Evolutionary conservation across 345 rosid genomes (phyloP).

Genomic region (sweet orange (Citrus sinensis)): DNA sequence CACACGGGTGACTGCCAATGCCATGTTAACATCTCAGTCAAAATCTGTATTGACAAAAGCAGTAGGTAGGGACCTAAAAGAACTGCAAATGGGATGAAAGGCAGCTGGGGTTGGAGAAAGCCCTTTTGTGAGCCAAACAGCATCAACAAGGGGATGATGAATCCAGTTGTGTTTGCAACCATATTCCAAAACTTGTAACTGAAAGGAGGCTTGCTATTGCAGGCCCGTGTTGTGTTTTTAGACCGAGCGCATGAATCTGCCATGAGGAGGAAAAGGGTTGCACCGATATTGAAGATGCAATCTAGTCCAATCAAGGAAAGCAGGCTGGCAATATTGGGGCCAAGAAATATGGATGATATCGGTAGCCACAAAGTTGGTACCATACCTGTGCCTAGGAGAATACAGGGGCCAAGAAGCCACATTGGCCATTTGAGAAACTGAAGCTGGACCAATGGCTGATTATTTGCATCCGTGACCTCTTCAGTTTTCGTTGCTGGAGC

Average conservation of each 20-base stretch:
- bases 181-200: slow-evolving; percentile 81
- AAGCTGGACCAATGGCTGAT: slow-evolving; percentile 22
- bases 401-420: slow-evolving; percentile 85
- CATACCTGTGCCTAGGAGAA: slow-evolving; percentile 85
- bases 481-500: slow-evolving; percentile 17
- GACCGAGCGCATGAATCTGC: slow-evolving; percentile 80
- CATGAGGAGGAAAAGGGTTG: slow-evolving; percentile 79
- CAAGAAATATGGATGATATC: slow-evolving; percentile 71
- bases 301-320: slow-evolving; percentile 88
- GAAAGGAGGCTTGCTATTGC: slow-evolving; percentile 65
- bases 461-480: slow-evolving; percentile 23
- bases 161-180: slow-evolving; percentile 59
- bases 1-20: slow-evolving; percentile 92
- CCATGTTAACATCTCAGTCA: slow-evolving; percentile 89
- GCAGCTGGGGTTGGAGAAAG: slow-evolving; percentile 60
- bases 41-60: slow-evolving; percentile 74
- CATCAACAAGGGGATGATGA: slow-evolving; percentile 49
- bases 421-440: slow-evolving; percentile 81
- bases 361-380: slow-evolving; percentile 93
- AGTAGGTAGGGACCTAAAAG: slow-evolving; percentile 78
- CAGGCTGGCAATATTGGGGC: slow-evolving; percentile 81
- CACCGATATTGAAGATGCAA: slow-evolving; percentile 87
- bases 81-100: slow-evolving; percentile 59
- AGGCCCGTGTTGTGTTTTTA: slow-evolving; percentile 28
- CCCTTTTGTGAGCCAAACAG: slow-evolving; percentile 65